phyloP scores from a whole-genome alignment of 495 filamentous ascomycete species.

The Podospora conica region DNA sequence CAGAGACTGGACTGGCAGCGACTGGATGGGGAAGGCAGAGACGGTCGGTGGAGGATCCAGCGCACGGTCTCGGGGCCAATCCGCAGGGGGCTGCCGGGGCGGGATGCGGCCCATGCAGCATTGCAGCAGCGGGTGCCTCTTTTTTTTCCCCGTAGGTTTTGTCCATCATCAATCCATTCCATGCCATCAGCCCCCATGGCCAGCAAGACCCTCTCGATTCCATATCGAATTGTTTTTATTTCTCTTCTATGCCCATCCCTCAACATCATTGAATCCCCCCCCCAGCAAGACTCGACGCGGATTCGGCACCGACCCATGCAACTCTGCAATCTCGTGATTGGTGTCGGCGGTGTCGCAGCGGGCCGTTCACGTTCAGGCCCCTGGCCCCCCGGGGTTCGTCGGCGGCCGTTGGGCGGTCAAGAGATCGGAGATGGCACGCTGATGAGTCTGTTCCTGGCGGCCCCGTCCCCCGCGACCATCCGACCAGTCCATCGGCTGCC shows the following conservation, averaged over 20 bases:
- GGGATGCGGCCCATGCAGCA: neutral
- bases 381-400: too few relatives aligned
- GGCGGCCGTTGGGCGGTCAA: neutral
- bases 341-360: neutral
- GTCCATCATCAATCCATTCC: too few relatives aligned
- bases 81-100: conserved; percentile 2
- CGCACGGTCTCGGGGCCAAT: conserved; percentile 3
- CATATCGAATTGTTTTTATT: too few relatives aligned
- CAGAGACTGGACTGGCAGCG: neutral
- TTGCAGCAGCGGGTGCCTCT: neutral
- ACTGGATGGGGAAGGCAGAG: conserved; percentile 8
- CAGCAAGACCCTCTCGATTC: too few relatives aligned
- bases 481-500: neutral
- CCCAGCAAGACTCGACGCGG: too few relatives aligned
- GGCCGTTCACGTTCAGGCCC: too few relatives aligned
- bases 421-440: neutral
- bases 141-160: neutral
- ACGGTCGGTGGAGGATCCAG: conserved; percentile 14
- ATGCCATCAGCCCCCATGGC: too few relatives aligned
- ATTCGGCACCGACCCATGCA: too few relatives aligned
- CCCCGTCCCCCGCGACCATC: neutral
- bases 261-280: too few relatives aligned
- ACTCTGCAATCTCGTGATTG: conserved; percentile 25
- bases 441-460: neutral
- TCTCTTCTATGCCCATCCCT: too few relatives aligned